Percentiles rank a stretch among this genome's conserved stretches.
Conservation (phyloP, 228 moss, liverwort and hornwort species). For the Sphagnum magellanicum region DNA sequence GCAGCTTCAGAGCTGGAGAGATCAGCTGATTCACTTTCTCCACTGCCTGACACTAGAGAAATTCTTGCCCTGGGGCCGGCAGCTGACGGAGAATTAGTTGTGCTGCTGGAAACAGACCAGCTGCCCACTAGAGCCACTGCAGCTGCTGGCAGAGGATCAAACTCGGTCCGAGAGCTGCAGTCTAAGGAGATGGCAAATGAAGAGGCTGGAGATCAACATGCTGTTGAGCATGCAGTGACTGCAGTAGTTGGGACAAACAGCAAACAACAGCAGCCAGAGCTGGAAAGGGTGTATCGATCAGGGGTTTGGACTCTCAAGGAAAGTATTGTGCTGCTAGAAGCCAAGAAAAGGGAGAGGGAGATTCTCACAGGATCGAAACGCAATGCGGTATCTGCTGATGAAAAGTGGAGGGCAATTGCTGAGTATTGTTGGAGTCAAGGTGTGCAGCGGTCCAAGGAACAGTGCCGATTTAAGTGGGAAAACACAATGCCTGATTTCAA, state of each 20-base stretch:
- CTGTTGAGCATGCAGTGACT: not conserved
- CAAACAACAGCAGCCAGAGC: not conserved
- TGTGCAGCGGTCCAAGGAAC: constrained; percentile 17
- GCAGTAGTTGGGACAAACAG: not conserved
- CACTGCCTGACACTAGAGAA: constrained; percentile 1
- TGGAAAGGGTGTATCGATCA: constrained; percentile 11
- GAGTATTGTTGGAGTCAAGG: constrained; percentile 12
- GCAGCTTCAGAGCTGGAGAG: constrained; percentile 1
- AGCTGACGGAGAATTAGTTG: not conserved
- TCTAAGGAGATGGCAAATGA: not conserved
- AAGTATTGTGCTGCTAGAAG: constrained; percentile 13
- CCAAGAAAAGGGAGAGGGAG: constrained; percentile 23
- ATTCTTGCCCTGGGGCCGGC: not conserved
- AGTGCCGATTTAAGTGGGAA: constrained; percentile 17
- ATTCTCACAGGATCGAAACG: constrained; percentile 10
- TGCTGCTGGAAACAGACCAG: constrained; percentile 2
- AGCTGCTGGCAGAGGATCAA: not conserved
- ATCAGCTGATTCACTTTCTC: not conserved
- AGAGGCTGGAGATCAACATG: not conserved
- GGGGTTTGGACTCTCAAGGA: constrained; percentile 16
- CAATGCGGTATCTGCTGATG: constrained; percentile 14
- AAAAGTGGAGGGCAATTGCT: constrained; percentile 14
- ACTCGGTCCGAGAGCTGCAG: not conserved
- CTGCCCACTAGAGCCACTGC: not conserved
- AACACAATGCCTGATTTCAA: constrained; percentile 24